Conservation (phyloP, 805 yeast species). For the Kodamaea hsintzibuensis region DNA sequence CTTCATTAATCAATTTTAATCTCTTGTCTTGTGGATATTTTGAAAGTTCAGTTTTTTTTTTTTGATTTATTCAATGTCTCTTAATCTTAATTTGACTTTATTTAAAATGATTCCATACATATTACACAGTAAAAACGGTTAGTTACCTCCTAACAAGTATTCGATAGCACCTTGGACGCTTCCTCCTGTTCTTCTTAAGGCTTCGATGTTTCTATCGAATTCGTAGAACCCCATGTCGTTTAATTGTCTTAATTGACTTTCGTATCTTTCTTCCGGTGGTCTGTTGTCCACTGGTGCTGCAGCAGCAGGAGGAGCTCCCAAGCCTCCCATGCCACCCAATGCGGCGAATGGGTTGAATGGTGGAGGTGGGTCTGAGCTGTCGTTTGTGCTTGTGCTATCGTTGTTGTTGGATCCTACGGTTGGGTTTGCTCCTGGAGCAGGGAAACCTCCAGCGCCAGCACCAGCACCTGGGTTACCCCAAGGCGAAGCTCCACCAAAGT, state of each 20-base stretch:
- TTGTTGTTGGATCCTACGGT: conserved; percentile 20
- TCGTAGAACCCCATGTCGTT: conserved; percentile 72
- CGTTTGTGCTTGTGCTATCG: conserved; percentile 8
- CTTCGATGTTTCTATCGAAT: conserved; percentile 87
- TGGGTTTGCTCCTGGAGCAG: conserved; percentile 43
- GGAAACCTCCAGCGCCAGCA: conserved; percentile 26
- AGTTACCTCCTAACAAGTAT: conserved; percentile 52
- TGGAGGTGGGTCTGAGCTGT: background rate
- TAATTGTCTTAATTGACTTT: conserved; percentile 44
- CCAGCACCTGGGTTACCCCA: conserved; percentile 8
- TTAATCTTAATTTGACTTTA: background rate
- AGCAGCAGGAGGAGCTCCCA: conserved; percentile 22
- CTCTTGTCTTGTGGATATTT: background rate
- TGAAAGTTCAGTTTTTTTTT: background rate
- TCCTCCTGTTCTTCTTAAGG: conserved; percentile 94
- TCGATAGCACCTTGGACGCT: conserved; percentile 97
- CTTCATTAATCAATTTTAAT: background rate
- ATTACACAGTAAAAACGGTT: background rate
- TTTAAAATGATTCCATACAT: background rate
- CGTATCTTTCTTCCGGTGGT: conserved; percentile 49
- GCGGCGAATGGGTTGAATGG: conserved; percentile 51
- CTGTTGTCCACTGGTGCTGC: conserved; percentile 40
- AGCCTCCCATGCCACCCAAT: conserved; percentile 42
- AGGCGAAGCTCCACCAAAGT: conserved; percentile 32
- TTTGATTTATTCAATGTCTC: no score